Evolutionary conservation across 1,284 basidiomycete species (phyloP).

Genomic region (Sphagnurus paluster): DNA sequence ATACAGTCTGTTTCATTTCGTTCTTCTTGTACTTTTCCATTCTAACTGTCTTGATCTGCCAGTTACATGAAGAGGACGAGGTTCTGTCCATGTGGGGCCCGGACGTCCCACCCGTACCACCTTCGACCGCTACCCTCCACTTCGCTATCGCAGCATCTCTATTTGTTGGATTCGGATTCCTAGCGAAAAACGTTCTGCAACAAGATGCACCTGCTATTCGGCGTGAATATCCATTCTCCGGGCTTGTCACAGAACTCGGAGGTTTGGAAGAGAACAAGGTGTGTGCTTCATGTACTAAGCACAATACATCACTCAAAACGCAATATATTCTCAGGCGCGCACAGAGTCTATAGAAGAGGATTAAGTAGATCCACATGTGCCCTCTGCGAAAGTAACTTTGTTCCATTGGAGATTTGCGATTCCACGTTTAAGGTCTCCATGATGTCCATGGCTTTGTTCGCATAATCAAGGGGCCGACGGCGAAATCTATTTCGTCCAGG

Average conservation of each 20-base stretch:
- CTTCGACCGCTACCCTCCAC: constrained; percentile 58
- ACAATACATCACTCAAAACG: background rate
- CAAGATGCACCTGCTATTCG: constrained; percentile 64
- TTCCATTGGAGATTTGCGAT: background rate
- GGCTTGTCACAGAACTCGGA: constrained; percentile 72
- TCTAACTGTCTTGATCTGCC: constrained; percentile 18
- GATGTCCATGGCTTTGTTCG: no score
- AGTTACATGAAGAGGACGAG: constrained; percentile 87
- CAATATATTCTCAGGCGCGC: constrained; percentile 29
- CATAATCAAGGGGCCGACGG: no score
- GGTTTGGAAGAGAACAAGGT: constrained; percentile 77
- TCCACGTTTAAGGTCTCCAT: no score
- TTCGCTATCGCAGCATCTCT: constrained; percentile 59
- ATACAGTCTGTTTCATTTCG: constrained; percentile 53
- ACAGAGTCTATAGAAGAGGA: constrained; percentile 28
- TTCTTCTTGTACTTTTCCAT: constrained; percentile 2
- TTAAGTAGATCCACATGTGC: constrained; percentile 10
- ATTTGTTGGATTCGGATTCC: constrained; percentile 60
- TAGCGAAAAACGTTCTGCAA: constrained; percentile 50
- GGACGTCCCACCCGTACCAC: constrained; percentile 62
- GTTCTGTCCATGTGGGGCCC: constrained; percentile 88
- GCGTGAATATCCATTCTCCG: constrained; percentile 72
- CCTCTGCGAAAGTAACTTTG: background rate
- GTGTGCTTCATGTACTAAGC: constrained; percentile 18
- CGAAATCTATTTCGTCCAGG: no score